A percentile compares a stretch with the other conserved stretches of the same genome.
Conservation (phyloP, 306 rosid species). For the Lithocarpus polystachyus region DNA sequence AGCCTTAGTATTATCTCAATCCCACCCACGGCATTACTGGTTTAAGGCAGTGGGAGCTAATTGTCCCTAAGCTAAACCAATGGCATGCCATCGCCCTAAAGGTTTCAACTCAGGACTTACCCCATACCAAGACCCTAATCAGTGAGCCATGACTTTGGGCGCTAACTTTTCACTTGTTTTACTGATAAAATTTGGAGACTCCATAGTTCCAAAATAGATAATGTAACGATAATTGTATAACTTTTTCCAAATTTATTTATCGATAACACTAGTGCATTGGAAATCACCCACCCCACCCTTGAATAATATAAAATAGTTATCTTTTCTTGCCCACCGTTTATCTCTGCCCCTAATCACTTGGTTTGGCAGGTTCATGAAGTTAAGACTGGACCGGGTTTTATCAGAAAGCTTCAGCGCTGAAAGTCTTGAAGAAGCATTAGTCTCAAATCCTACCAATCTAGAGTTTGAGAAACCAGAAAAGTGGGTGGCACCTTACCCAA, state of each 20-base stretch:
- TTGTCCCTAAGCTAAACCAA: too few species aligned
- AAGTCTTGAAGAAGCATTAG: conserved; percentile 74
- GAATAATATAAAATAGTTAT: conserved; percentile 14
- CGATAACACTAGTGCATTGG: conserved; percentile 8
- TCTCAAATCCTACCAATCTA: conserved; percentile 70
- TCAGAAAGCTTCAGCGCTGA: conserved; percentile 69
- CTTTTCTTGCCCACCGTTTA: conserved; percentile 12
- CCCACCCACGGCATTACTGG: too few species aligned
- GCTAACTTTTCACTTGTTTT: neutral
- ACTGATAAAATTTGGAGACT: neutral
- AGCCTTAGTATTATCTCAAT: too few species aligned
- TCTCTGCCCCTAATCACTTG: conserved; percentile 17
- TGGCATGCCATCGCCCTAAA: too few species aligned
- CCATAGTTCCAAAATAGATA: conserved; percentile 9
- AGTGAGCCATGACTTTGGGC: neutral
- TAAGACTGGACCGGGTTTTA: conserved; percentile 94
- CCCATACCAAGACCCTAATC: too few species aligned
- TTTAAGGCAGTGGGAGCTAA: too few species aligned
- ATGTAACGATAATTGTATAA: neutral
- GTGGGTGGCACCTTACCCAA: conserved; percentile 94
- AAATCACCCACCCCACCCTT: conserved; percentile 1
- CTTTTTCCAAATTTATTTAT: neutral
- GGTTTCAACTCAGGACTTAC: too few species aligned
- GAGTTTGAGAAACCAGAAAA: conserved; percentile 82
- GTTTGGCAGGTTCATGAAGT: conserved; percentile 86